A percentile compares a stretch with the other conserved stretches of the same genome.
Conservation (phyloP, 768 basidiomycete species). For the Boletus tomentosulus region DNA sequence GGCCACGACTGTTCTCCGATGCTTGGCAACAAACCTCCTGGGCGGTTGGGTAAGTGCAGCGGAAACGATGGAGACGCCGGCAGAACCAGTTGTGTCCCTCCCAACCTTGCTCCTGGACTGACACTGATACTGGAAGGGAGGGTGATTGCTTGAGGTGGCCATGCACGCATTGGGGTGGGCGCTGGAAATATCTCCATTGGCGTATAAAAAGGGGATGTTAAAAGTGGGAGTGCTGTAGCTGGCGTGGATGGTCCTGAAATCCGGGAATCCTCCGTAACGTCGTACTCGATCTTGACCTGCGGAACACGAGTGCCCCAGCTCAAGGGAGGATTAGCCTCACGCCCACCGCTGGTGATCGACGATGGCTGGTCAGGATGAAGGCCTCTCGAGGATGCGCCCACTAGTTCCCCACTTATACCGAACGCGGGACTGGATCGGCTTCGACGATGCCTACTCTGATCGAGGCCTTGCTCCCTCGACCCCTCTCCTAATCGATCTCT, state of each 20-base stretch:
- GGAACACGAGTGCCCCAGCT: conserved; percentile 8
- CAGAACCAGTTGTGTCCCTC: conserved; percentile 6
- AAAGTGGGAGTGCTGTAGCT: conserved; percentile 18
- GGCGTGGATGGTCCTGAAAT: conserved; percentile 22
- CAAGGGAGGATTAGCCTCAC: background rate
- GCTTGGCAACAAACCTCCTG: conserved; percentile 11
- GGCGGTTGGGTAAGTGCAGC: conserved; percentile 17
- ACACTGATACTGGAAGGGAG: background rate
- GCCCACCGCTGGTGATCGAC: conserved; percentile 1
- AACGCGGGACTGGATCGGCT: conserved; percentile 20
- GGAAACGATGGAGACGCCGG: conserved; percentile 9
- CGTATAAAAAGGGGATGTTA: conserved; percentile 25
- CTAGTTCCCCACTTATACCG: background rate
- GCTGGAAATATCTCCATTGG: conserved; percentile 21
- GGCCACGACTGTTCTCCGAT: conserved; percentile 11
- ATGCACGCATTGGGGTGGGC: conserved; percentile 10
- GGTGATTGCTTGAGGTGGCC: conserved; percentile 5
- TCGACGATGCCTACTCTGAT: conserved; percentile 11
- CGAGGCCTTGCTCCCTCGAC: conserved; percentile 2
- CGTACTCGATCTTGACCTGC: conserved; percentile 21
- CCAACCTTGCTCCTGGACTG: conserved; percentile 2
- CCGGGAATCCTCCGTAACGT: conserved; percentile 16
- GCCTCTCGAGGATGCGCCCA: background rate
- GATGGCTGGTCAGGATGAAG: conserved; percentile 8
- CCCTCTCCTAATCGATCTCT: conserved; percentile 5